Conservation (phyloP, 495 filamentous ascomycete species). For the Talaromyces nanjingensis region DNA sequence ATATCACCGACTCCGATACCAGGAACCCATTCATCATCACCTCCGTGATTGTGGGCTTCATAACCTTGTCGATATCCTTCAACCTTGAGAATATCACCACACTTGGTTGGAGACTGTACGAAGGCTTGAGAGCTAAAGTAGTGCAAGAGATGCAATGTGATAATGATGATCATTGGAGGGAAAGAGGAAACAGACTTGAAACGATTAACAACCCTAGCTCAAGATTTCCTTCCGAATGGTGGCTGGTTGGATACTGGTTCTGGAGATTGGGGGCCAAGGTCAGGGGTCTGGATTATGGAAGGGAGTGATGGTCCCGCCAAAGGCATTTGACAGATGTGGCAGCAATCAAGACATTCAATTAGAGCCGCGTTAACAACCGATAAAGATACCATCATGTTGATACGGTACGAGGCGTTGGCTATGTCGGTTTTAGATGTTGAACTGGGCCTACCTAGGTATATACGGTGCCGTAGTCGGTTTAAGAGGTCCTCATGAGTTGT, state of each 20-base stretch:
- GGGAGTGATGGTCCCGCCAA: background rate
- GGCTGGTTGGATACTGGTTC: background rate
- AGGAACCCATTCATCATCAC: constrained; percentile 5
- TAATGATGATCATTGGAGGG: background rate
- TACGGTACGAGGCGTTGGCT: too few relatives aligned
- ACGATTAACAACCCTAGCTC: background rate
- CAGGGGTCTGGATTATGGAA: background rate
- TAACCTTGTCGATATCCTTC: constrained; percentile 1
- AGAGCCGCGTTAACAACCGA: background rate
- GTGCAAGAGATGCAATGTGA: background rate
- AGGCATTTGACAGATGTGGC: background rate
- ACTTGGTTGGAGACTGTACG: background rate
- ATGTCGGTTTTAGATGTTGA: too few relatives aligned
- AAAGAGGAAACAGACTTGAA: background rate
- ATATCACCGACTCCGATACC: constrained; percentile 3
- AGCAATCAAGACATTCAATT: background rate
- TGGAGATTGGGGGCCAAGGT: background rate
- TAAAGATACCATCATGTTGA: background rate
- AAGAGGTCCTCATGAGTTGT: too few relatives aligned
- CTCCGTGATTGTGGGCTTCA: constrained; percentile 12
- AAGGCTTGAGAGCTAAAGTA: background rate
- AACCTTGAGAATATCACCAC: background rate
- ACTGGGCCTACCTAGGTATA: too few relatives aligned
- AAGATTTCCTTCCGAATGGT: constrained; percentile 4
- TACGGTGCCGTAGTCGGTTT: too few relatives aligned